phyloP scores from a whole-genome alignment of 148 eudicot species.

The Rhododendron vialii region DNA sequence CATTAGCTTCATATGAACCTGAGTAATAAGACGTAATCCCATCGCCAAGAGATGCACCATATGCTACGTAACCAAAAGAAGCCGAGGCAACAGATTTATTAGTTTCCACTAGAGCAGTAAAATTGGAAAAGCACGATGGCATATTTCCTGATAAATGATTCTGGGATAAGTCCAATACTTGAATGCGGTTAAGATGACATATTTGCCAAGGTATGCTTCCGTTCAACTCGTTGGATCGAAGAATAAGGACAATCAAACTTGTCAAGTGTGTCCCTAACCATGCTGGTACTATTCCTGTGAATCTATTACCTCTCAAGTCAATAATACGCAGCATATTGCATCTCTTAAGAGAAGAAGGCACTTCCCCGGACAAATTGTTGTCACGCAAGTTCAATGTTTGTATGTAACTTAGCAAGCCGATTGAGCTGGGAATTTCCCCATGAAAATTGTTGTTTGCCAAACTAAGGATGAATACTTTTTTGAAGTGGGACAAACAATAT shows the following conservation, averaged over 20 bases:
- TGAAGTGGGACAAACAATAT: neutral
- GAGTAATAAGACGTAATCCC: too few species aligned
- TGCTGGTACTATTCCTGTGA: slow-evolving; percentile 6
- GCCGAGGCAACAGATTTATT: too few species aligned
- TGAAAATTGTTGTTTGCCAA: neutral
- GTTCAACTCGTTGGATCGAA: slow-evolving; percentile 10
- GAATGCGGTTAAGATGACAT: neutral
- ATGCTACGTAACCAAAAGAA: rapidly evolving
- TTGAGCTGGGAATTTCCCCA: neutral
- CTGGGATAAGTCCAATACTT: too few species aligned
- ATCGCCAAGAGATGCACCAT: too few species aligned
- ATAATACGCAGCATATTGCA: neutral
- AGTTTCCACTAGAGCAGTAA: too few species aligned
- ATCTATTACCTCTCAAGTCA: neutral
- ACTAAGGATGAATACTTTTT: neutral
- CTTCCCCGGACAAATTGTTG: neutral
- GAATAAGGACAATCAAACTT: slow-evolving; percentile 7
- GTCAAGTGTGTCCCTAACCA: slow-evolving; percentile 9
- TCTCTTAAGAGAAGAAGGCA: neutral
- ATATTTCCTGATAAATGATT: too few species aligned
- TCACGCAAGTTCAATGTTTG: neutral
- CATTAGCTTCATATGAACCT: too few species aligned
- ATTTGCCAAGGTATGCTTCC: too few species aligned
- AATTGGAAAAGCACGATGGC: too few species aligned
- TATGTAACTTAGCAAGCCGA: neutral